Evolutionary conservation across 768 basidiomycete genomes (phyloP), one percentile per base, ranked within the genome.

Genomic region (Daedalea quercina): DNA sequence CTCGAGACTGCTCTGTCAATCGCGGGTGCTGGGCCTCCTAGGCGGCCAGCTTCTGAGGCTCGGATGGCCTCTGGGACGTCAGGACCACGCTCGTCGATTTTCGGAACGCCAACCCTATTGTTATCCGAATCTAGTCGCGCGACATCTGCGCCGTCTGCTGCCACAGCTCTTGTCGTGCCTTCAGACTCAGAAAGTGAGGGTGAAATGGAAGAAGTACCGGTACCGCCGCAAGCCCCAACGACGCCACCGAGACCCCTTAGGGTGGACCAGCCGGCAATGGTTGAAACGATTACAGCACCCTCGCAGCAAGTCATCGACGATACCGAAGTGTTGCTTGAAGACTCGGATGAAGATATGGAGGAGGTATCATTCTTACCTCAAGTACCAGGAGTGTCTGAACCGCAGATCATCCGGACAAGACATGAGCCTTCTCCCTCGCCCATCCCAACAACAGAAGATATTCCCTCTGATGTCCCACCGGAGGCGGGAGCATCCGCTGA

Each of bases 1-100:
- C 67, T 88, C n/a, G 82, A 83, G 59, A 85, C 84, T 1, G 82
- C 77, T 1, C 66, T 89, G 25, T 76, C 85, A 9, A 80, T 89
- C 41, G 87, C 80, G 17, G 82, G 82, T 49, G 75, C 84, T 8
- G 74, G 75, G 4, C 72, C 73, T 13, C 19, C 52, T 2, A 53
- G 52, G 34, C 44, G 52, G 19, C 34, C 52, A 20, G 12, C 6
- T 2, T 23, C 33, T 6, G 44, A 52, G 51, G 9, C 25, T 8
- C 9, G 33, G 9, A 24, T 6, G 28, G 33, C 24, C 3, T 33
- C 52, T 13, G 24, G 20, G 12, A 22, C 31, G 9, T 23, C 52
- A 19, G 4, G 9, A 9, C 20, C 44, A 25, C 47, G 35, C 57
- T 50, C 53, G 44, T 63, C 68, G 13, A 53, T 56, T 11, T 78